Percentiles rank a stretch among this genome's conserved stretches.
Conservation (phyloP, 805 yeast genomes). For the Suhomyces xylopsoci region DNA sequence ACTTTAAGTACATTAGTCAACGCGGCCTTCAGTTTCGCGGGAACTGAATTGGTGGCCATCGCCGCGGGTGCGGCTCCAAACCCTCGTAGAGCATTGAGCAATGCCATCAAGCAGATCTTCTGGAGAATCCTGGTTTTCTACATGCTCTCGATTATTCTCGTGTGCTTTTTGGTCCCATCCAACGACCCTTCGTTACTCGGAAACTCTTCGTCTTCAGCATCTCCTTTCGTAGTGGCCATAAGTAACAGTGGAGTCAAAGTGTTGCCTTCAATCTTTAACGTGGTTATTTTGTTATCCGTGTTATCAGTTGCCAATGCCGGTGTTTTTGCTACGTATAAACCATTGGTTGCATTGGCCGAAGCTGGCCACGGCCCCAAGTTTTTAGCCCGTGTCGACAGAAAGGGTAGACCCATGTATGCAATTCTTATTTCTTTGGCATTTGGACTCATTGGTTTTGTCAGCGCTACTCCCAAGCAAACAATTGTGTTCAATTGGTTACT, state of each 20-base stretch:
- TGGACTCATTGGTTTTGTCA: conserved; percentile 59
- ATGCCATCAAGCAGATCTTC: conserved; percentile 51
- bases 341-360: conserved; percentile 62
- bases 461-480: conserved; percentile 55
- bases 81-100: conserved; percentile 54
- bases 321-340: conserved; percentile 38
- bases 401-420: conserved; percentile 76
- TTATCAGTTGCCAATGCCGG: conserved; percentile 36
- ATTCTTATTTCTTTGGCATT: conserved; percentile 48
- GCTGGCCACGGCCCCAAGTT: conserved; percentile 60
- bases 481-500: conserved; percentile 70
- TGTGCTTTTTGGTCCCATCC: conserved; percentile 55
- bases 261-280: conserved; percentile 32
- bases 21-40: conserved; percentile 60
- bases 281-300: conserved; percentile 30
- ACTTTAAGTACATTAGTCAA: conserved; percentile 50
- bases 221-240: conserved; percentile 41
- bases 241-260: conserved; percentile 27
- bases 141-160: conserved; percentile 44
- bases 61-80: conserved; percentile 55
- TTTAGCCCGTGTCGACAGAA: conserved; percentile 66
- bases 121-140: conserved; percentile 53
- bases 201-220: conserved; percentile 23
- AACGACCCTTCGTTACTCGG: conserved; percentile 26
- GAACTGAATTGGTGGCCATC: conserved; percentile 55